Evolutionary conservation across 1,139 yeast genomes (phyloP).

Genomic region (Scheffersomyces insectosa): DNA sequence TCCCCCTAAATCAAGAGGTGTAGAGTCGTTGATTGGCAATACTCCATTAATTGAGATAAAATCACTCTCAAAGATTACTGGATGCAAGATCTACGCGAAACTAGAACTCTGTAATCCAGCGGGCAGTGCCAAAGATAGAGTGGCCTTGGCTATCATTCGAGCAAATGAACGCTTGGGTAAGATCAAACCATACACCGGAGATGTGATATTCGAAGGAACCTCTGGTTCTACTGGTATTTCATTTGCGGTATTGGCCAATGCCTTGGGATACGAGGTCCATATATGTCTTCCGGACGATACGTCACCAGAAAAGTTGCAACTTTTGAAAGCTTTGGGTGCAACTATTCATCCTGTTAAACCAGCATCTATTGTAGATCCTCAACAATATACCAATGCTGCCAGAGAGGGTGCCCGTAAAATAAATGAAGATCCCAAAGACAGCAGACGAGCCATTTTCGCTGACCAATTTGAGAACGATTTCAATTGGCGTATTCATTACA

Average conservation of each 20-base stretch:
- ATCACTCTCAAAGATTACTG: constrained; percentile 73
- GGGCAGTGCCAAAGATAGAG: constrained; percentile 94
- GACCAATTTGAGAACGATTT: constrained; percentile 93
- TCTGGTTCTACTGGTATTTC: constrained; percentile 96
- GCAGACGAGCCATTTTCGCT: constrained; percentile 72
- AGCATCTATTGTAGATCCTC: constrained; percentile 91
- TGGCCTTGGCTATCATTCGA: constrained; percentile 80
- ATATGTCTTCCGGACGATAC: constrained; percentile 97
- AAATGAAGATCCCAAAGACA: constrained; percentile 40
- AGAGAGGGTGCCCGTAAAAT: constrained; percentile 60
- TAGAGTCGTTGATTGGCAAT: constrained; percentile 72
- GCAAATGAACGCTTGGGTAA: constrained; percentile 63
- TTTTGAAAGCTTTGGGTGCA: constrained; percentile 78
- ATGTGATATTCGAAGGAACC: constrained; percentile 88
- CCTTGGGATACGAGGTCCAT: constrained; percentile 86
- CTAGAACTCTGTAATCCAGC: constrained; percentile 88
- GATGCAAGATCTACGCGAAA: constrained; percentile 84
- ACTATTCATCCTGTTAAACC: constrained; percentile 87
- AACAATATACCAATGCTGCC: constrained; percentile 91
- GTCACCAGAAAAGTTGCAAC: constrained; percentile 73
- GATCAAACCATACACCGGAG: constrained; percentile 55
- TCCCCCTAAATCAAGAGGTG: constrained; percentile 39
- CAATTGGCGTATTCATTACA: constrained; percentile 84
- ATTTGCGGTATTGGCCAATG: constrained; percentile 82
- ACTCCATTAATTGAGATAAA: constrained; percentile 82